Evolutionary conservation across 2,329 filamentous ascomycete species (phyloP), one percentile per base, ranked within the genome.

Genomic region (Lachnellula hyalina): DNA sequence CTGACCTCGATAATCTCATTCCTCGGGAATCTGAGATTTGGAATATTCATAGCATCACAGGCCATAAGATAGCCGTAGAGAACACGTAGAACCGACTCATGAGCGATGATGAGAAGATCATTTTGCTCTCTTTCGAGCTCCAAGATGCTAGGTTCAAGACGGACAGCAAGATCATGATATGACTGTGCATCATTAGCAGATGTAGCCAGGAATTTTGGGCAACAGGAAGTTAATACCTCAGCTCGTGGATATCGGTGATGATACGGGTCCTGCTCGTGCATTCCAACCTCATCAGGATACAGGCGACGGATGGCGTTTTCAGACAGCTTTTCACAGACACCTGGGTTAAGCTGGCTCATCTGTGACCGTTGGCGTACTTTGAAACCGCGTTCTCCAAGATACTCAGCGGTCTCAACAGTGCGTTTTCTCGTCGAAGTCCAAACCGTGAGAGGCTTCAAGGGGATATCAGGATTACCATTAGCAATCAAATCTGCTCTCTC

Each of bases 31-130:
- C 90, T 89, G 58, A 99, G 82, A 63, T 86, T 87, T 4, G 94
- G 94, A 59, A 99, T 99, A 67, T 96, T 91, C 71, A 87, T 88
- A 8, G 95, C 92, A 69, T 93, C 94, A 74, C 94, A 97, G 64
- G 96, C 94, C 94, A 99, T 99, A 40, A 99, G 79, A 72, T 99
- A 99, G 23, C 92, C 92, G 69, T 99, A 99, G 3, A 99, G 80
- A 23, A 99, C 94, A 44, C 94, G 89, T 47, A 99, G 80, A n/a
- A 99, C 94, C 50, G 90, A 96, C 72, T 99, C 94, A 71, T 99
- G 94, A 0, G 94, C 94, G 63, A 99, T 96, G 68, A 99, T 96
- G 51, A 99, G 81, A n/a, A 99, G 80, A 69, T 99, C 94, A 62
- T 95, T 96, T 65, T 96, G 90, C 74, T 99, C 94, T 44, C 94